Conservation (phyloP, 2,329 filamentous ascomycete genomes). For the Lithohypha guttulata region DNA sequence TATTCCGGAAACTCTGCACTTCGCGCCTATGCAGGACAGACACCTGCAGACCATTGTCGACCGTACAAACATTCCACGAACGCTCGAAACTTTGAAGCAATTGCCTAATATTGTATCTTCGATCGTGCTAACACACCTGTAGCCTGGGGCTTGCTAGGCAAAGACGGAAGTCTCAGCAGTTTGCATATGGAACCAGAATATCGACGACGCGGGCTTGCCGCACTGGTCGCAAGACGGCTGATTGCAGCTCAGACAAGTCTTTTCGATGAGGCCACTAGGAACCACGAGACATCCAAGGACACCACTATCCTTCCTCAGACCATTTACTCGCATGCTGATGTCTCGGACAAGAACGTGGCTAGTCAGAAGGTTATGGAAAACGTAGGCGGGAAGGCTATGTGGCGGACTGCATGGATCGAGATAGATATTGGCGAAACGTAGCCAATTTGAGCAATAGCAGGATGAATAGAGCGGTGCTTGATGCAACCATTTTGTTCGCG, state of each 20-base stretch:
- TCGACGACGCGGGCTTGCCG: conserved; percentile 29
- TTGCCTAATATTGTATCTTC: conserved; percentile 30
- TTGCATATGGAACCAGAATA: conserved; percentile 34
- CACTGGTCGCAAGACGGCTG: conserved; percentile 25
- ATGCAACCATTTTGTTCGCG: no score
- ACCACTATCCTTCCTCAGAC: conserved; percentile 8
- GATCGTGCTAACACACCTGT: conserved; percentile 23
- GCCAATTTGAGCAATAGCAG: no score
- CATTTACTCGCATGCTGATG: conserved; percentile 31
- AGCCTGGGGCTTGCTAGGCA: conserved; percentile 32
- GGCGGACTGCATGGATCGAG: conserved; percentile 30
- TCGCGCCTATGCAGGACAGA: conserved; percentile 8
- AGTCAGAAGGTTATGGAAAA: conserved; percentile 37
- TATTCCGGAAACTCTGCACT: conserved; percentile 11
- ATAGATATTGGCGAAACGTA: conserved; percentile 24
- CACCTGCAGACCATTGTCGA: conserved; percentile 31
- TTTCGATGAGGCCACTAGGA: conserved; percentile 19
- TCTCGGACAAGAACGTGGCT: conserved; percentile 26
- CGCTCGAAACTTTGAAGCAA: conserved; percentile 24
- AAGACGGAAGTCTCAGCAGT: conserved; percentile 30
- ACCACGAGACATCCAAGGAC: conserved; percentile 9
- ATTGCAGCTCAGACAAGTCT: conserved; percentile 25
- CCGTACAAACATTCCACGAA: conserved; percentile 31
- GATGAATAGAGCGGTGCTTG: no score
- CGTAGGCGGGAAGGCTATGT: conserved; percentile 28